These are phyloP conservation scores for Rosa lucieae DNA, from an alignment of 306 rosid species.

Conservation along the genomic window DNA sequence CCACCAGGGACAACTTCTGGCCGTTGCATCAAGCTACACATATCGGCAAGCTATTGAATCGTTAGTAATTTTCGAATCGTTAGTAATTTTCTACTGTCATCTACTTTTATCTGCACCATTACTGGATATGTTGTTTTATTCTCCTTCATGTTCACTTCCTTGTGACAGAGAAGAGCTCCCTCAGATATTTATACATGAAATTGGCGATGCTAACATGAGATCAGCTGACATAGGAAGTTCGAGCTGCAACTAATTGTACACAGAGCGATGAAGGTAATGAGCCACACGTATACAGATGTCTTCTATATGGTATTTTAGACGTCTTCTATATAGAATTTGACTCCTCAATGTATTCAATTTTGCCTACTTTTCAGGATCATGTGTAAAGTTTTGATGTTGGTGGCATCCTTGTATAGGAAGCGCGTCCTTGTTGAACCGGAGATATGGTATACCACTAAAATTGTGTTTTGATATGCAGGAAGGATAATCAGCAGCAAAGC, in stretches of 20 bases:
- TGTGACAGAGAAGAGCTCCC: conserved; percentile 64
- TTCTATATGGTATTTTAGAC: not conserved
- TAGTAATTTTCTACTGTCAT: conserved; percentile 23
- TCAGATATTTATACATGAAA: conserved; percentile 56
- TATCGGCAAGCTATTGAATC: conserved; percentile 74
- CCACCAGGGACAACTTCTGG: conserved; percentile 64
- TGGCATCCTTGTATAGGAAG: not conserved
- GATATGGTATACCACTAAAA: not conserved
- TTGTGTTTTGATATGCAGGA: not conserved
- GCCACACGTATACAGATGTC: not conserved
- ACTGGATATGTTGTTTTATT: not conserved
- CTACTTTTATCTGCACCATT: not conserved
- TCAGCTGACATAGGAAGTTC: conserved; percentile 51
- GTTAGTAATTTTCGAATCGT: conserved; percentile 63
- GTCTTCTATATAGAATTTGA: not conserved
- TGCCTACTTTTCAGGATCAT: not conserved
- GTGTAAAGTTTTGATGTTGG: not conserved
- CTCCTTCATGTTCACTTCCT: not conserved
- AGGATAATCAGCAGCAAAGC: not conserved
- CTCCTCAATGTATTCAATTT: not conserved
- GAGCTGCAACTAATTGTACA: conserved; percentile 28
- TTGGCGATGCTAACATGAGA: conserved; percentile 29
- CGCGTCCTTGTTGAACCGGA: not conserved
- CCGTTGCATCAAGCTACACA: conserved; percentile 82
- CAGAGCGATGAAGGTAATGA: conserved; percentile 35